Conservation (phyloP, 2,329 filamentous ascomycete genomes). For the Teratosphaeria nubilosa region DNA sequence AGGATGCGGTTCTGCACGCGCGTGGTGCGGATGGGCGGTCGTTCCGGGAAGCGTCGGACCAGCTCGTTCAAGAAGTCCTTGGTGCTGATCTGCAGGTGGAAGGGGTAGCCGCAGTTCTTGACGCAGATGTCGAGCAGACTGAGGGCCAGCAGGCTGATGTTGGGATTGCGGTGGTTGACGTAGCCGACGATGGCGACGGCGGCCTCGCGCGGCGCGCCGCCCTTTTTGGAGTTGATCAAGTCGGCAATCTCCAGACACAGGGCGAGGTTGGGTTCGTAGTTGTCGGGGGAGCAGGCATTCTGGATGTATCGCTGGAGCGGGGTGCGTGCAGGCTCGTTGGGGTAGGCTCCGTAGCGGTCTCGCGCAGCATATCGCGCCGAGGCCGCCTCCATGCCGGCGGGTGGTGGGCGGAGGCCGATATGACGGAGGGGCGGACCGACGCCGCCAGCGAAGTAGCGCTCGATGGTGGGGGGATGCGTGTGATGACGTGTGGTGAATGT, state of each 20-base stretch:
- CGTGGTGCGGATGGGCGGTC: constrained; percentile 74
- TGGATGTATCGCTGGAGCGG: constrained; percentile 92
- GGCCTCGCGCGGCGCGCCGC: constrained; percentile 86
- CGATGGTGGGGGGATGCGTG: constrained; percentile 6
- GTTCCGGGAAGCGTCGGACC: constrained; percentile 87
- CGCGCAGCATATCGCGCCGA: constrained; percentile 90
- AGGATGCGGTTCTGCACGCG: constrained; percentile 87
- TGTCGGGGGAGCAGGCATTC: constrained; percentile 91
- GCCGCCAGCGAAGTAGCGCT: constrained; percentile 7
- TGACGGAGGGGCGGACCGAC: neutral
- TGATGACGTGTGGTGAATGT: no score
- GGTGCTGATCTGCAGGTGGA: constrained; percentile 95
- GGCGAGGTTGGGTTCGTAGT: constrained; percentile 95
- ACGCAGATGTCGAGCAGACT: constrained; percentile 94
- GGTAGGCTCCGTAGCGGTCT: constrained; percentile 81
- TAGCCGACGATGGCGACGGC: constrained; percentile 86
- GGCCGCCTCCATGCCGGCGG: constrained; percentile 65
- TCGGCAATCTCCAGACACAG: constrained; percentile 94
- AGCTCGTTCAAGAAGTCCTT: constrained; percentile 99
- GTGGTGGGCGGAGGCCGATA: constrained; percentile 1
- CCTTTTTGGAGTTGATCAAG: constrained; percentile 95
- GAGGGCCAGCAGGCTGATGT: constrained; percentile 82
- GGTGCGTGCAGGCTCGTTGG: constrained; percentile 67
- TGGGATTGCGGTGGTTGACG: constrained; percentile 94
- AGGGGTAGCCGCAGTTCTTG: constrained; percentile 99